These are phyloP conservation scores for Pythium aphanidermatum DNA, from an alignment of 352 stramenopile species.

Conservation along the genomic window DNA sequence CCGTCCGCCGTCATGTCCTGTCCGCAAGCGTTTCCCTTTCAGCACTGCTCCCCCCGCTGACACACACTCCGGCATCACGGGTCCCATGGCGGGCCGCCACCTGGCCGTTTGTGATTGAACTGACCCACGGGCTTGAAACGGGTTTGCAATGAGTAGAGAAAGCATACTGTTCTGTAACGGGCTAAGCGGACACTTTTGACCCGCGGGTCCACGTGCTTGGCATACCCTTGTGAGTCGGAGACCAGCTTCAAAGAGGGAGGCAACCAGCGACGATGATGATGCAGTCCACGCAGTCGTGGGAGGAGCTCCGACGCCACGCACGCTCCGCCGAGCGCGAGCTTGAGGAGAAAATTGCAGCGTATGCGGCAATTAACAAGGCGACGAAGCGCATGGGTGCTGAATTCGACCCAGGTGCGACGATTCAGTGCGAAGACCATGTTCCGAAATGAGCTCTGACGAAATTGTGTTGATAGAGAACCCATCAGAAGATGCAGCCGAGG, in stretches of 20 bases:
- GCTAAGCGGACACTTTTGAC: not conserved
- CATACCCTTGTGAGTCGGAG: not conserved
- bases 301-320: conserved; percentile 65
- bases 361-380: conserved; percentile 50
- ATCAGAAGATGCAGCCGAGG: conserved; percentile 38
- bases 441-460: too few species aligned
- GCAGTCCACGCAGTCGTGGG: conserved; percentile 58
- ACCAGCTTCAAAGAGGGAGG: conserved; percentile 10
- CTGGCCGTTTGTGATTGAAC: conserved; percentile 15
- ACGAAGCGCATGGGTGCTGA: conserved; percentile 26
- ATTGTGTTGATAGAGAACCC: conserved; percentile 50
- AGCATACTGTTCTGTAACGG: not conserved
- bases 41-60: too few species aligned
- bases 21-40: too few species aligned
- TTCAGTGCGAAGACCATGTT: too few species aligned
- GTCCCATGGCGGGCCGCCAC: too few species aligned
- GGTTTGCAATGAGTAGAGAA: conserved; percentile 1
- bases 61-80: too few species aligned
- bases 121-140: conserved; percentile 11
- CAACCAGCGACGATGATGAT: conserved; percentile 35
- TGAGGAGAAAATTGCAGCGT: conserved; percentile 78
- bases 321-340: conserved; percentile 66
- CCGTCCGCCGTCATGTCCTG: conserved; percentile 9
- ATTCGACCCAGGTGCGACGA: conserved; percentile 71
- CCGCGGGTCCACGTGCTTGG: not conserved